Evolutionary conservation across 176 grass and related monocot genomes (phyloP), one percentile per base, ranked within the genome.

Genomic region (Saccharum spontaneum): DNA sequence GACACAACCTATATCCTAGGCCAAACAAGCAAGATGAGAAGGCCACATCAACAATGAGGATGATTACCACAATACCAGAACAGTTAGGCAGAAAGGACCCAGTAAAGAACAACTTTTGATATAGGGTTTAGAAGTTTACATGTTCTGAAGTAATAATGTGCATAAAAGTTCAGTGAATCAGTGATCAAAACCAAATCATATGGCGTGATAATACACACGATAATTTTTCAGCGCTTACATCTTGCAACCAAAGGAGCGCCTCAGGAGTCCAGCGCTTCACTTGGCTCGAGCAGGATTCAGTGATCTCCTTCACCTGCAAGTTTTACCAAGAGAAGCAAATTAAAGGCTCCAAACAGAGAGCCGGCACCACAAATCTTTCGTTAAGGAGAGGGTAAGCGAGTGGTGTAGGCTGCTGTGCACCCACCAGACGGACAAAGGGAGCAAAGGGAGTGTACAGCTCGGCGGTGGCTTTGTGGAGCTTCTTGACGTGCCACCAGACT

Each of bases 301-400:
- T 92, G 30, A 92, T 14, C 90, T 94, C 92, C 86, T 48, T 94
- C 33, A 90, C 86, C 90, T 97, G 77, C 33, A 66, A 66, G 78
- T 36, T 50, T 50, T 17, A 50, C 15, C 46, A 50, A 17, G 15
- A 50, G 15, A 6, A 50, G 15, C 14, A 50, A 50, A 50, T 50
- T 50, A 50, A 50, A 50, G 15, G 15, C 48, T 50, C 48, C 18
- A 37, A 57, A 69, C 44, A 76, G 5, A 71, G 2, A 62, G 14
- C 17, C 6, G 15, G 52, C 41, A 82, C 17, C 26, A 38, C 2
- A 44, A 69, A 74, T 72, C 5, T 66, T 38, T 4, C n/a, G 39
- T 28, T 38, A 23, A 60, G 16, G 49, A 18, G 49, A 52, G 50
- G 54, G 43, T 43, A 73, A 46, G 30, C 17, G 3, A 85, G 69